Percentiles rank a stretch among this genome's conserved stretches.
phyloP scores from a whole-genome alignment of 495 filamentous ascomycete genomes.

The Polyplosphaeria fusca region DNA sequence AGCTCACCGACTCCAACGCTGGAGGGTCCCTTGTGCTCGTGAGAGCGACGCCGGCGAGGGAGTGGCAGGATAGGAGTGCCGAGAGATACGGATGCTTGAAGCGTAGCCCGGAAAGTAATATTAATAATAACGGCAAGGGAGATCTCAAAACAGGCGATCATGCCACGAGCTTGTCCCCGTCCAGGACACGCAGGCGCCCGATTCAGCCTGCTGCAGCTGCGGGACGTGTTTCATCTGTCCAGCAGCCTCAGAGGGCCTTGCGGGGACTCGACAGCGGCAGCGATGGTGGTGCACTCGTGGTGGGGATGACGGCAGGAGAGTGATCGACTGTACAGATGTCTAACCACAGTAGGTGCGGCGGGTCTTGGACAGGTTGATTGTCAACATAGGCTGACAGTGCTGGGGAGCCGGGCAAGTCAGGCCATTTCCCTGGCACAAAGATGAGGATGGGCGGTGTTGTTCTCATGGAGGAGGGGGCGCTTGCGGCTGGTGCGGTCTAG shows the following conservation, averaged over 20 bases:
- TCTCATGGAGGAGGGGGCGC: background rate
- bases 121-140: constrained; percentile 2
- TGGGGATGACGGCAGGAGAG: no score
- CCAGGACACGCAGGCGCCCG: background rate
- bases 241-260: no score
- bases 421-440: background rate
- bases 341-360: no score
- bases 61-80: background rate
- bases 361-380: background rate
- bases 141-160: background rate
- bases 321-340: no score
- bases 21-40: no score
- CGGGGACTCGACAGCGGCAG: no score
- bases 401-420: background rate
- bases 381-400: constrained; percentile 2
- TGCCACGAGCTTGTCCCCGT: background rate
- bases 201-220: constrained; percentile 5
- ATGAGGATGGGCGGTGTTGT: background rate
- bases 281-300: no score
- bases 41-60: background rate
- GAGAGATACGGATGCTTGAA: background rate
- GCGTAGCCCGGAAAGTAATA: background rate
- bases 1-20: no score
- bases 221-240: constrained; percentile 1
- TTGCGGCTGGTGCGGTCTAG: background rate